Evolutionary conservation across 2,329 filamentous ascomycete species (phyloP).

Genomic region (Botryotinia calthae): DNA sequence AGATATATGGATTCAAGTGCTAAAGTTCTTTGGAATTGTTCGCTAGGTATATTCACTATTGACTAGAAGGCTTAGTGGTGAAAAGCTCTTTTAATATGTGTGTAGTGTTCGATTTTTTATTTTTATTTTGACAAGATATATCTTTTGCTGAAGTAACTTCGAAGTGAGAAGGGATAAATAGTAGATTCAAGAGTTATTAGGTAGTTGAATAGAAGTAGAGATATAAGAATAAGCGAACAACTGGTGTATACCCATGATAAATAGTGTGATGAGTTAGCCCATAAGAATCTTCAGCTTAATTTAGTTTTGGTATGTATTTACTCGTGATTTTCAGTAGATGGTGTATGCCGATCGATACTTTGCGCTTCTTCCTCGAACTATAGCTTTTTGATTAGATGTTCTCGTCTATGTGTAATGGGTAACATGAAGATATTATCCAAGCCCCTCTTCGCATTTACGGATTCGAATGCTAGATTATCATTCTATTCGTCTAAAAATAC

Average conservation of each 20-base stretch:
- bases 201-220: background rate
- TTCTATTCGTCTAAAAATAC: background rate
- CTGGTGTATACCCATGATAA: background rate
- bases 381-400: background rate
- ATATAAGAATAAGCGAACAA: background rate
- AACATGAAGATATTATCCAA: background rate
- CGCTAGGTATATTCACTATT: no score
- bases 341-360: background rate
- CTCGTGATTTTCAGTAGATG: background rate
- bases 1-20: background rate
- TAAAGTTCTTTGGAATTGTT: no score
- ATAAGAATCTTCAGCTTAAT: fast-evolving
- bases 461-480: background rate
- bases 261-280: background rate
- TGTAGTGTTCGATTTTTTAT: no score
- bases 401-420: background rate
- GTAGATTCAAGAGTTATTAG: background rate
- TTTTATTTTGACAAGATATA: no score
- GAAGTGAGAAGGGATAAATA: background rate
- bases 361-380: background rate
- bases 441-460: background rate
- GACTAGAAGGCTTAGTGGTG: no score
- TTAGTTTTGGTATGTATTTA: background rate
- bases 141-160: background rate
- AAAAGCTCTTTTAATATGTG: no score